These are phyloP conservation scores for Fagus sylvatica DNA, from an alignment of 306 rosid genomes.

Conservation along the genomic window DNA sequence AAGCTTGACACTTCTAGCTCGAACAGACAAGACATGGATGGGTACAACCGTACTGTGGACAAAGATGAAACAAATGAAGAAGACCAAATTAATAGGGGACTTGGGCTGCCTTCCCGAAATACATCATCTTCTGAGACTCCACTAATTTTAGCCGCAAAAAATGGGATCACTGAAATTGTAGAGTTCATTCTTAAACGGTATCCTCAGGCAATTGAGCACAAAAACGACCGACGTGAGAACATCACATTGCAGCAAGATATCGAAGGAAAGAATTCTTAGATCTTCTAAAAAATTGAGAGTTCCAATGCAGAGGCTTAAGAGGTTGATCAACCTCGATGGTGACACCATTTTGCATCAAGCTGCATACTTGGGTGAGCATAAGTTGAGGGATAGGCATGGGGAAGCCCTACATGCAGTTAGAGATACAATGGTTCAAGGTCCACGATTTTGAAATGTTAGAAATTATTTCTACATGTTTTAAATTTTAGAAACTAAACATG, in stretches of 20 bases:
- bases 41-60: neutral
- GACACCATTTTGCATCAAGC: slow-evolving; percentile 3
- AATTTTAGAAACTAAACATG: too few relatives aligned
- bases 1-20: neutral
- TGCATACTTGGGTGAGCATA: neutral
- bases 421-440: slow-evolving; percentile 1
- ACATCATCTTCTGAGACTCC: neutral
- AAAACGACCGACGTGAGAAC: neutral
- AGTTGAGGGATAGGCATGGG: slow-evolving; percentile 1
- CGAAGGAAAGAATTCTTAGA: neutral
- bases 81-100: neutral
- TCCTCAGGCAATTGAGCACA: neutral
- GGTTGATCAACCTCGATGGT: neutral
- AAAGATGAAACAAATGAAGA: neutral
- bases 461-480: too few relatives aligned
- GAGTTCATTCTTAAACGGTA: neutral
- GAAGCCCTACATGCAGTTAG: neutral
- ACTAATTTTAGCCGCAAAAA: neutral
- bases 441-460: neutral
- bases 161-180: slow-evolving; percentile 4
- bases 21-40: neutral
- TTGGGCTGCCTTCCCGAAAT: too few relatives aligned
- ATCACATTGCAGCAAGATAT: neutral
- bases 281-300: neutral
- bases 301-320: neutral